phyloP scores from a whole-genome alignment of 306 rosid genomes.

The Quercus aquifolioides region DNA sequence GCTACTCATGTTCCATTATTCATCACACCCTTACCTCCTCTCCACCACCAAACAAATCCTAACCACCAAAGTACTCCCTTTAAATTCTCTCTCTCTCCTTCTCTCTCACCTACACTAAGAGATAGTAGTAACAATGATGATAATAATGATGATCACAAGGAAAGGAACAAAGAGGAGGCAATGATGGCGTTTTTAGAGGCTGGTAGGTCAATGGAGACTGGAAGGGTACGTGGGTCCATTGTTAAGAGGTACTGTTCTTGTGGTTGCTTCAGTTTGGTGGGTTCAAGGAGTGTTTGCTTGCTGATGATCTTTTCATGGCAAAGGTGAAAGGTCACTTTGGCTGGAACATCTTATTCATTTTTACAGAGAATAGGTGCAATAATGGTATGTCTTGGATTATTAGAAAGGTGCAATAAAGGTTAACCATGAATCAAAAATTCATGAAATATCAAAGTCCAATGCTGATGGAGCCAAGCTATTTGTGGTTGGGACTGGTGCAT shows the following conservation, averaged over 20 bases:
- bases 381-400: slow-evolving; percentile 32
- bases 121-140: background rate
- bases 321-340: slow-evolving; percentile 62
- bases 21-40: background rate
- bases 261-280: slow-evolving; percentile 72
- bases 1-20: background rate
- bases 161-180: slow-evolving; percentile 61
- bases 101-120: background rate
- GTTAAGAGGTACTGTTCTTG: slow-evolving; percentile 50
- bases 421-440: background rate
- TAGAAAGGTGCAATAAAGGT: slow-evolving; percentile 10
- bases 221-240: slow-evolving; percentile 65
- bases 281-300: slow-evolving; percentile 79
- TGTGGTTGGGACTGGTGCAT: slow-evolving; percentile 82
- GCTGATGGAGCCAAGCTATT: slow-evolving; percentile 87
- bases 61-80: background rate
- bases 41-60: background rate
- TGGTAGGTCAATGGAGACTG: slow-evolving; percentile 63
- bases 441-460: background rate
- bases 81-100: slow-evolving; percentile 3
- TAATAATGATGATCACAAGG: slow-evolving; percentile 49
- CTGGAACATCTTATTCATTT: slow-evolving; percentile 48
- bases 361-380: slow-evolving; percentile 61
- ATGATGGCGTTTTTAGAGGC: slow-evolving; percentile 53
- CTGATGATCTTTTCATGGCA: slow-evolving; percentile 81